phyloP scores from a whole-genome alignment of 768 basidiomycete species.

The Austroboletus festivus region DNA sequence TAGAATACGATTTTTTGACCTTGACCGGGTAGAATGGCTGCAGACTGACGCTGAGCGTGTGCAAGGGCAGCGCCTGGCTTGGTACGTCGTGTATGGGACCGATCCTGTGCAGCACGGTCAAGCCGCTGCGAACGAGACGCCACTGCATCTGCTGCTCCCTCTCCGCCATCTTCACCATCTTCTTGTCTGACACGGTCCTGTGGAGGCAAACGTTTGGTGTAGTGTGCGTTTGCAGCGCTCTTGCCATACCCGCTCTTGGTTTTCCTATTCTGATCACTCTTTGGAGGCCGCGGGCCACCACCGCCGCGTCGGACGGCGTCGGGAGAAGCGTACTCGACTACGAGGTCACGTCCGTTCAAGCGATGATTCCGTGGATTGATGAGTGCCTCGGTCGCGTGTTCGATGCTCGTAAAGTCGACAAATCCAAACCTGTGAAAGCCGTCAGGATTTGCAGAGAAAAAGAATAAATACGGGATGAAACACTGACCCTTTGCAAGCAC shows the following conservation, averaged over 20 bases:
- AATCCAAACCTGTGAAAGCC: constrained; percentile 74
- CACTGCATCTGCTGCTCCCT: background rate
- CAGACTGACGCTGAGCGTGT: constrained; percentile 69
- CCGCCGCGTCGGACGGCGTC: constrained; percentile 88
- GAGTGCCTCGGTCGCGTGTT: constrained; percentile 79
- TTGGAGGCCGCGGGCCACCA: constrained; percentile 18
- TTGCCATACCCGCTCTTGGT: constrained; percentile 5
- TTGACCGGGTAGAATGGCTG: constrained; percentile 62
- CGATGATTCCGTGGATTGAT: constrained; percentile 82
- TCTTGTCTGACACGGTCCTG: background rate
- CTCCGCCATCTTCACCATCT: constrained; percentile 4
- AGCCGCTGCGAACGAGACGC: constrained; percentile 5
- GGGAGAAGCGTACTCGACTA: constrained; percentile 84
- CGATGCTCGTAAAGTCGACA: constrained; percentile 79
- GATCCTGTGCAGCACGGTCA: constrained; percentile 12
- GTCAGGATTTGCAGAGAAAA: background rate
- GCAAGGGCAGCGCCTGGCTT: constrained; percentile 82
- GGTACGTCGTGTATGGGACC: constrained; percentile 39
- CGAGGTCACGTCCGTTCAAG: constrained; percentile 79
- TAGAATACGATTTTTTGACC: constrained; percentile 75
- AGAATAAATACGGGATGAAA: constrained; percentile 22
- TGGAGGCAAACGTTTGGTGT: constrained; percentile 5
- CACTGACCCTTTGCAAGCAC: constrained; percentile 87
- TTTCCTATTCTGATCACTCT: constrained; percentile 23
- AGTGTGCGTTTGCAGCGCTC: background rate